Evolutionary conservation across 192 early-diverging fungal species (phyloP), one percentile per base, ranked within the genome.

Genomic region (Thamnidium elegans): DNA sequence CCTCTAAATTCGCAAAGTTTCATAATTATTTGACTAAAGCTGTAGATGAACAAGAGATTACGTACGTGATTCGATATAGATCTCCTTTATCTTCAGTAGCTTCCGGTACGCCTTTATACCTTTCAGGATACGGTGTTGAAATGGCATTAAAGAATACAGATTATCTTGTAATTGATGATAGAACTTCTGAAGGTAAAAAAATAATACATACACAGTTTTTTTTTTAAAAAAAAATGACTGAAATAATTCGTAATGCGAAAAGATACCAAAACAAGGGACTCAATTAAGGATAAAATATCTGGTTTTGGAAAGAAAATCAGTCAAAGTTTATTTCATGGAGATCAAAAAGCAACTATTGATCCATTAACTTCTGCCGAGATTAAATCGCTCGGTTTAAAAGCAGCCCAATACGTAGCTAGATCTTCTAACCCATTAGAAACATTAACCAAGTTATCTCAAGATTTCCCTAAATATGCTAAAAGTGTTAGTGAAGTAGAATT

Each of bases 101-200:
- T 9, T 53, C 46, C 2, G 44, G n/a, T 44, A 45, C 43, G 1
- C 73, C 69, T 14, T 65, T 94, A 20, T 67, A 79, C 10, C 73
- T 99, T 26, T 73, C 87, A 10, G 97, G 97, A 60, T 99, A 96
- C 62, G 94, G 95, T 2, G 93, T 94, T 8, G 94, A 94, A 71
- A 79, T 99, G 43, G 89, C 86, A 11, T 66, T 99, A n/a, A 99
- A 99, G 77, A 97, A 85, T 55, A 94, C 93, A 7, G 97, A 99
- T 69, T 99, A 99, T 78, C 90, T 92, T 73, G 94, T 94, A 17
- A 89, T 90, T 44, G 97, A 99, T 65, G 97, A 99, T 73, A 87
- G 95, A 20, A 81, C 88, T 47, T 76, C 85, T 55, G 81, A 75
- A 42, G 58, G 61, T 65, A 73, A 58, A 3, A 10, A 46, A 15